phyloP scores from a whole-genome alignment of 1,139 yeast genomes.

The Scheffersomyces quercinus region DNA sequence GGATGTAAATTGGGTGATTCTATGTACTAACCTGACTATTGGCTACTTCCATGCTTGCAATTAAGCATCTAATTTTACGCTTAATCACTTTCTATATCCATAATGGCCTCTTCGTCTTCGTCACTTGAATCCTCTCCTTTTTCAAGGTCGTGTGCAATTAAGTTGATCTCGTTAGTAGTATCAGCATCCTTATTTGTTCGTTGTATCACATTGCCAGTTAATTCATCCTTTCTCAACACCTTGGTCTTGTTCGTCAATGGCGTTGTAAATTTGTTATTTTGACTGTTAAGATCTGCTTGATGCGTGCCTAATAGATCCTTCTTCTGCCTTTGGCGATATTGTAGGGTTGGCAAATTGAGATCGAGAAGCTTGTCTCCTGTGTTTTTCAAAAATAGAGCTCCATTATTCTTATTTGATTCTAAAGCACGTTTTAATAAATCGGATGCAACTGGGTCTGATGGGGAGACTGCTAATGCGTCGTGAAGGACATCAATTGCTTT shows the following conservation, averaged over 20 bases:
- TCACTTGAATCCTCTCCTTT: slow-evolving; percentile 59
- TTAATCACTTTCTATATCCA: slow-evolving; percentile 65
- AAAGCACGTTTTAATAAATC: slow-evolving; percentile 82
- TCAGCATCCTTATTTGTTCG: slow-evolving; percentile 12
- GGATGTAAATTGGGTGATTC: too few relatives aligned
- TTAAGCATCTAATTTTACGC: not conserved
- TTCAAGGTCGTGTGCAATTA: slow-evolving; percentile 42
- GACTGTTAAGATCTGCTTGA: not conserved
- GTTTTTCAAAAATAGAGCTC: slow-evolving; percentile 25
- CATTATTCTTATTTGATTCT: slow-evolving; percentile 54
- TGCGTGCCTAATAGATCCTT: not conserved
- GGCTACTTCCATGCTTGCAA: not conserved
- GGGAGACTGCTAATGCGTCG: slow-evolving; percentile 75
- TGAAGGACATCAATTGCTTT: slow-evolving; percentile 79
- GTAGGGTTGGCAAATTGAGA: slow-evolving; percentile 19
- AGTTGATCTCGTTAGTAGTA: slow-evolving; percentile 26
- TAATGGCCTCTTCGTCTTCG: slow-evolving; percentile 53
- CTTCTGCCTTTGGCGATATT: slow-evolving; percentile 11
- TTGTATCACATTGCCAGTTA: slow-evolving; percentile 6
- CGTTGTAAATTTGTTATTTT: slow-evolving; percentile 16
- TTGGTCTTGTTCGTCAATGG: slow-evolving; percentile 22
- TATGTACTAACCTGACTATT: too few relatives aligned
- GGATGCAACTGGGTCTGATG: slow-evolving; percentile 81
- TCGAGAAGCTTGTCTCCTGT: slow-evolving; percentile 18
- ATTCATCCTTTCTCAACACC: slow-evolving; percentile 8